Evolutionary conservation across 2,329 filamentous ascomycete genomes (phyloP).

Genomic region (Ophiocordyceps camponoti-saundersi): DNA sequence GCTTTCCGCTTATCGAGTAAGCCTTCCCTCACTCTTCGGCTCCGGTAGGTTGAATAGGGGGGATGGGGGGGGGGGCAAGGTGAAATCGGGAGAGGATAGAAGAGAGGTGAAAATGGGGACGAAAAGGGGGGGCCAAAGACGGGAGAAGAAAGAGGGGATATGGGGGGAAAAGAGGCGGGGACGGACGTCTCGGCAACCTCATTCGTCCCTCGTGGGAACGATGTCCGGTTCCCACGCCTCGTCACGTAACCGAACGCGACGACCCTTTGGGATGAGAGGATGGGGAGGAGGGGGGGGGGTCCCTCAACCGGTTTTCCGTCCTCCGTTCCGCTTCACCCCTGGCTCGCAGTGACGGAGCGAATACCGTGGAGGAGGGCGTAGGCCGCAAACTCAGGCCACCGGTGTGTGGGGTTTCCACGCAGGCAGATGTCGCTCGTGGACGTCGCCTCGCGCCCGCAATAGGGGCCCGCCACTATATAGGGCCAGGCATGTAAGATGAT

Average conservation of each 20-base stretch:
- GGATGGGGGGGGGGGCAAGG: not conserved
- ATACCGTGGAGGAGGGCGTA: not conserved
- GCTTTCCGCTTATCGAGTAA: not conserved
- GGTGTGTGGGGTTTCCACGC: slow-evolving; percentile 1
- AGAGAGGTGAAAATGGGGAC: no score
- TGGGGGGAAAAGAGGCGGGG: not conserved
- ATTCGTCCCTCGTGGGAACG: not conserved
- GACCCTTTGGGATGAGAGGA: not conserved
- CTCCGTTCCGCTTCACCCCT: not conserved
- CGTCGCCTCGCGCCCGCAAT: not conserved
- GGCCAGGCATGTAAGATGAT: not conserved
- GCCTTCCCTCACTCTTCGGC: not conserved
- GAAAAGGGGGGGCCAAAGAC: not conserved
- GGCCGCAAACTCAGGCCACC: slow-evolving; percentile 1
- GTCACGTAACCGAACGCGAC: not conserved
- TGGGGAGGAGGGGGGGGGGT: no score
- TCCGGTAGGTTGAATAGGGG: slow-evolving; percentile 1
- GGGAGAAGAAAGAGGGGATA: not conserved
- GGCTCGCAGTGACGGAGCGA: not conserved
- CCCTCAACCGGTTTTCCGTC: not conserved
- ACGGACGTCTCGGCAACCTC: not conserved
- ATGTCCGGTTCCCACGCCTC: not conserved
- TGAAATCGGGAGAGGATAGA: no score
- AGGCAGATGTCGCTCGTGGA: not conserved
- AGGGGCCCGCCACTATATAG: slow-evolving; percentile 1